Evolutionary conservation across 768 basidiomycete genomes (phyloP), one percentile per base, ranked within the genome.

Genomic region (Suillus subluteus): DNA sequence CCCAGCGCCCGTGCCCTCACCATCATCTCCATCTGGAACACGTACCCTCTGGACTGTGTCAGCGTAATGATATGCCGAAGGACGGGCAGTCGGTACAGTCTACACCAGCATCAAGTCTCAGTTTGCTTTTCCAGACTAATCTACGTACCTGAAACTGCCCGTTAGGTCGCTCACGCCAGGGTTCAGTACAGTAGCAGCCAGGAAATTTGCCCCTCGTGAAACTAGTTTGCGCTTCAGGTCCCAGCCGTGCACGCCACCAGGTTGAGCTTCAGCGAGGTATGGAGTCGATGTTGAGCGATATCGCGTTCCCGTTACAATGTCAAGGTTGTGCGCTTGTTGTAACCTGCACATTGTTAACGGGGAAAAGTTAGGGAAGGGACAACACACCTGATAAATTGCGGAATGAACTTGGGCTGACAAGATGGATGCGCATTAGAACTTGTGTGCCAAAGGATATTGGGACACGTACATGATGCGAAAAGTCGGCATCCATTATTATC

Each of bases 11-110:
- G 85, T 6, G 95, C 95, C 1, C 95, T 87, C 23, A 95, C 95
- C 86, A 96, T 96, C 91, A 96, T 97, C 76, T 97, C 95, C 95
- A 97, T 97, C 83, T 97, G 95, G 82, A 97, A 96, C 38, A 97
- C 95, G 72, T 96, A 97, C 11, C 95, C 95, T 69, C 92, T 92
- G 3, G 94, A 95, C 67, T 90, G 85, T 2, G 92, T 95, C 69
- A 90, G 84, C 6, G 90, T 87, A 71, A 97, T 96, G 73, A 97
- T 91, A 70, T 94, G 88, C 58, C 85, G 86, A 64, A 97, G 82
- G 8, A 92, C 95, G 1, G 84, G 83, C 13, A 87, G 76, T 46
- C 92, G 88, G 76, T 97, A 97, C 18, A 97, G 77, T 67, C 93
- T 93, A 54, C 1, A 40, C 32, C 48, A 6, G 41, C 67, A 52